These are phyloP conservation scores for Entomophthora muscae DNA, from an alignment of 371 early-diverging fungal species.

Conservation along the genomic window DNA sequence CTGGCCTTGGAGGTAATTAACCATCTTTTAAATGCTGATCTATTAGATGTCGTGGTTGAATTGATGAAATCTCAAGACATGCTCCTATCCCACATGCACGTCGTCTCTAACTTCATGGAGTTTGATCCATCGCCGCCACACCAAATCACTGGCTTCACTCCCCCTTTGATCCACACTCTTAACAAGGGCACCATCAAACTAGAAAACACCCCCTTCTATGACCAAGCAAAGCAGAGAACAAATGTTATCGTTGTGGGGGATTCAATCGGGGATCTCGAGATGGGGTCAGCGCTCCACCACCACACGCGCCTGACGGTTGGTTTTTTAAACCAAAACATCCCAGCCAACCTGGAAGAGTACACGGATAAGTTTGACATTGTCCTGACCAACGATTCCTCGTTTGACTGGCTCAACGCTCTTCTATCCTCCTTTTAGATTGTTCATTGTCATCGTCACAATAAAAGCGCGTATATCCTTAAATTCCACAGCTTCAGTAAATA, in stretches of 20 bases:
- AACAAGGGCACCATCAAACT: too few species aligned
- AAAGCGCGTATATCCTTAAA: too few species aligned
- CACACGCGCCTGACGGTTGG: constrained; percentile 41
- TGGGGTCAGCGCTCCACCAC: constrained; percentile 40
- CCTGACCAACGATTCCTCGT: constrained; percentile 34
- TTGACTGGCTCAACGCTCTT: constrained; percentile 22
- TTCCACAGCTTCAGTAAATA: too few species aligned
- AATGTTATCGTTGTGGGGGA: constrained; percentile 56
- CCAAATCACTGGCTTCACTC: constrained; percentile 30
- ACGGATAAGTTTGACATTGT: constrained; percentile 47
- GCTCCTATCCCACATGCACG: too few species aligned
- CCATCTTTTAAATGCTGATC: too few species aligned
- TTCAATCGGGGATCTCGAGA: constrained; percentile 49
- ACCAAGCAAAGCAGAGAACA: constrained; percentile 17
- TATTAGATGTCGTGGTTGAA: constrained; percentile 38
- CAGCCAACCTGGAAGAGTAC: constrained; percentile 25
- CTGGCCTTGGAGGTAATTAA: too few species aligned
- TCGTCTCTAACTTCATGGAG: too few species aligned
- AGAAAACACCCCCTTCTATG: constrained; percentile 26
- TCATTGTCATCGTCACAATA: too few species aligned
- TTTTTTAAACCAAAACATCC: constrained; percentile 44
- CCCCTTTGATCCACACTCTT: constrained; percentile 49
- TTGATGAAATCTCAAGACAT: too few species aligned
- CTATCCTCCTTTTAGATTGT: too few species aligned
- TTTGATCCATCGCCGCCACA: constrained; percentile 19